Conservation (phyloP, 768 basidiomycete species). For the Epithele typhae region DNA sequence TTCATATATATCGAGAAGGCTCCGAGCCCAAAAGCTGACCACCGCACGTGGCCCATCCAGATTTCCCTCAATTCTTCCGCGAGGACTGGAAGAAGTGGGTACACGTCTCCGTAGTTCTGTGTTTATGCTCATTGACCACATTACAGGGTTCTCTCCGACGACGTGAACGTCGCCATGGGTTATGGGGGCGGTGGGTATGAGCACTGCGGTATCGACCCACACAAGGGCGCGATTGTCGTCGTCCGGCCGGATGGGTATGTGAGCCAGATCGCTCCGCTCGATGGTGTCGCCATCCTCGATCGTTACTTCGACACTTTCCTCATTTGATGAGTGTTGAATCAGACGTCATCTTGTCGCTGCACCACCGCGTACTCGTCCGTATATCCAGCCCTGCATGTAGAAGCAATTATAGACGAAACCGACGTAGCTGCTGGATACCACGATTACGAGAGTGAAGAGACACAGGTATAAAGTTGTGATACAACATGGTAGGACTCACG, state of each 20-base stretch:
- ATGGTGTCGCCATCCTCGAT: conserved; percentile 32
- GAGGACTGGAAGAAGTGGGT: conserved; percentile 56
- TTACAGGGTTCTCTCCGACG: conserved; percentile 57
- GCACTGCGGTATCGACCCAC: conserved; percentile 46
- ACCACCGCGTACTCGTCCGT: too few species aligned
- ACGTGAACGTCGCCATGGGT: conserved; percentile 38
- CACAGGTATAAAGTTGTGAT: too few species aligned
- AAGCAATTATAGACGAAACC: too few species aligned
- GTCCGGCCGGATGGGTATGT: conserved; percentile 71
- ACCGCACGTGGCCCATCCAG: conserved; percentile 33
- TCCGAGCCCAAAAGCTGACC: conserved; percentile 27
- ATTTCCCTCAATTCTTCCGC: conserved; percentile 41
- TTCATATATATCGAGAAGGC: conserved; percentile 3
- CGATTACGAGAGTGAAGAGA: too few species aligned
- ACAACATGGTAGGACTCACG: too few species aligned
- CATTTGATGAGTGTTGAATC: too few species aligned
- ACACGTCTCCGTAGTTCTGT: background rate
- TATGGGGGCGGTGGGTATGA: conserved; percentile 54
- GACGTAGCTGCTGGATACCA: too few species aligned
- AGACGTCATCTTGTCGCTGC: too few species aligned
- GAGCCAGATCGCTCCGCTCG: conserved; percentile 49
- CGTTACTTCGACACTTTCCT: conserved; percentile 49
- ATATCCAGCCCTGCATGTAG: too few species aligned
- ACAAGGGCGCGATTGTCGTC: conserved; percentile 45
- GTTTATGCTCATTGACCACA: too few species aligned